A percentile compares a stretch with the other conserved stretches of the same genome.
Conservation (phyloP, 148 eudicot species). For the Amaranthus palmeri region DNA sequence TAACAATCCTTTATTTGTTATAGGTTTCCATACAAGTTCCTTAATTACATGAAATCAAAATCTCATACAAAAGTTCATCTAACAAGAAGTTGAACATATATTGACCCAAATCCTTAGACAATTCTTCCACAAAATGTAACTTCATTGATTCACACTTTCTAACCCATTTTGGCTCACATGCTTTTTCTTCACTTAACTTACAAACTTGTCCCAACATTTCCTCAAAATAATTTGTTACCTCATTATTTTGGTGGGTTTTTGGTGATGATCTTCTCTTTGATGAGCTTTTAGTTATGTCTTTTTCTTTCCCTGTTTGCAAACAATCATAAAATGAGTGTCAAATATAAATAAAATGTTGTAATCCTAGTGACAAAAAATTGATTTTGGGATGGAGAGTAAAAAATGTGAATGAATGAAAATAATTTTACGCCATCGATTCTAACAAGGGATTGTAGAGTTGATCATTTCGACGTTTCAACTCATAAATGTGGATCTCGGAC, state of each 20-base stretch:
- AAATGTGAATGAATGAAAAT: no score
- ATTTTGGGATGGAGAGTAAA: no score
- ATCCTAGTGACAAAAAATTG: no score
- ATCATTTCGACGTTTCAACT: no score
- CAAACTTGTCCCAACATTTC: constrained; percentile 25
- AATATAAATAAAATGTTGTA: neutral
- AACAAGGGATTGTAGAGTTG: no score
- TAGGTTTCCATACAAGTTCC: neutral
- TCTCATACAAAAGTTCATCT: constrained; percentile 15
- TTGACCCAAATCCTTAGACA: constrained; percentile 26
- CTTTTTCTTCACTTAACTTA: constrained; percentile 30
- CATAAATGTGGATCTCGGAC: no score
- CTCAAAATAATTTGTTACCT: constrained; percentile 14
- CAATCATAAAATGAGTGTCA: neutral
- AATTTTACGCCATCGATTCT: no score
- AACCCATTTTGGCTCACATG: constrained; percentile 23
- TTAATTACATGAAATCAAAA: neutral
- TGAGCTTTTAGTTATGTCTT: neutral
- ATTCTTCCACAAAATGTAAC: constrained; percentile 23
- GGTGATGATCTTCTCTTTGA: constrained; percentile 9
- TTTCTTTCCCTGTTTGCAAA: constrained; percentile 12
- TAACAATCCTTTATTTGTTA: no score
- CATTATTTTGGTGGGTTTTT: constrained; percentile 6
- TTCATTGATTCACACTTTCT: constrained; percentile 12
- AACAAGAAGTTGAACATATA: constrained; percentile 38